Evolutionary conservation across 169 alveolate genomes (phyloP).

Genomic region (Plasmodium relictum): DNA sequence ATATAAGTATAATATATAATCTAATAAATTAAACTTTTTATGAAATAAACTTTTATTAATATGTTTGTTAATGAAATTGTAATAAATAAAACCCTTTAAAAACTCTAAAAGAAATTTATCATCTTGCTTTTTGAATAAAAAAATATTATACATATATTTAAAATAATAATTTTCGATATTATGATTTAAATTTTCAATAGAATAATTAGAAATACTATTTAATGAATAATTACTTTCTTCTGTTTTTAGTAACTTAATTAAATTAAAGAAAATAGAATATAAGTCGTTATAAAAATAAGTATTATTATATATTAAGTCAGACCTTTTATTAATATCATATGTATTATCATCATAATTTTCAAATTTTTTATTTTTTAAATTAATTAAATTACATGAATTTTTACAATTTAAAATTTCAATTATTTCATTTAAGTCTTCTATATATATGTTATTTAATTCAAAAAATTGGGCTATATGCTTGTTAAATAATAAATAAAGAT

Average conservation of each 20-base stretch:
- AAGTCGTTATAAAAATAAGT: slow-evolving; percentile 1
- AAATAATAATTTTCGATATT: slow-evolving; percentile 29
- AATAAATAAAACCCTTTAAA: slow-evolving; percentile 42
- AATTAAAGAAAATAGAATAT: slow-evolving; percentile 20
- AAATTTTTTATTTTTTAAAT: background rate
- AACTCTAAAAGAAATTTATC: slow-evolving; percentile 10
- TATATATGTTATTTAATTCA: background rate
- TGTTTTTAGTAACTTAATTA: background rate
- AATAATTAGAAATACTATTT: background rate
- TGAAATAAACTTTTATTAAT: background rate
- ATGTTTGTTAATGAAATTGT: slow-evolving; percentile 12
- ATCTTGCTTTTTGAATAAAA: slow-evolving; percentile 33
- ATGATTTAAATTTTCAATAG: slow-evolving; percentile 39
- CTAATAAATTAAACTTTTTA: background rate
- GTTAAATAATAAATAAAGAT: slow-evolving; percentile 4
- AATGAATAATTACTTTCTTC: background rate
- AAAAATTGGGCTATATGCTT: background rate
- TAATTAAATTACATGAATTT: background rate
- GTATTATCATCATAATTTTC: background rate
- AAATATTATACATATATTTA: slow-evolving; percentile 36
- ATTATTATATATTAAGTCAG: background rate
- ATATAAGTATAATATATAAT: slow-evolving; percentile 23
- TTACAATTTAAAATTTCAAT: background rate
- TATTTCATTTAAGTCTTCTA: background rate
- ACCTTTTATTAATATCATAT: background rate